Conservation (phyloP, 2,329 filamentous ascomycete genomes). For the Purpureocillium lavendulum region DNA sequence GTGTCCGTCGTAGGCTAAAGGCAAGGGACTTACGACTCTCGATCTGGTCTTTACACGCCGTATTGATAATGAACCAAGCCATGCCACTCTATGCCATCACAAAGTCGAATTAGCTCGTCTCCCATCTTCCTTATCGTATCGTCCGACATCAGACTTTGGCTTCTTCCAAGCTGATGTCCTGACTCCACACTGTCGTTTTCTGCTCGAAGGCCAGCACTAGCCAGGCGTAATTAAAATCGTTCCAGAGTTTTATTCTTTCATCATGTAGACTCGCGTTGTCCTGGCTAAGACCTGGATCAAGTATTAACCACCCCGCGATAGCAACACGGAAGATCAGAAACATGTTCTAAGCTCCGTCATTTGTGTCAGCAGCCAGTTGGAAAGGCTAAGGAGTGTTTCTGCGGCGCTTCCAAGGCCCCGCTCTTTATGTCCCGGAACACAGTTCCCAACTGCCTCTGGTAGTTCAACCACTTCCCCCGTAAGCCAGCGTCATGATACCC, state of each 20-base stretch:
- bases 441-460: conserved; percentile 51
- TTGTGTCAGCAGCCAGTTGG: conserved; percentile 47
- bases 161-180: conserved; percentile 46
- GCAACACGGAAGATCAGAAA: too few species aligned
- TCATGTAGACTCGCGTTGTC: conserved; percentile 70
- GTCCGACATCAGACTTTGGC: conserved; percentile 56
- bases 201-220: conserved; percentile 75
- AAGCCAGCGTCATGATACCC: conserved; percentile 49
- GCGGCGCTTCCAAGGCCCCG: conserved; percentile 40
- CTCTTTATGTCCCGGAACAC: conserved; percentile 65
- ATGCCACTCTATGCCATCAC: conserved; percentile 79
- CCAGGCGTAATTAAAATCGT: conserved; percentile 92
- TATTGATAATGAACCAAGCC: conserved; percentile 97
- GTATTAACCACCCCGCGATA: conserved; percentile 8
- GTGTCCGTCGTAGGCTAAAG: too few species aligned
- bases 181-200: conserved; percentile 63
- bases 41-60: conserved; percentile 91
- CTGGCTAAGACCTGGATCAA: conserved; percentile 63
- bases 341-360: conserved; percentile 46
- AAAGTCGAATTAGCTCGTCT: conserved; percentile 71
- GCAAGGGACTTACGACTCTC: conserved; percentile 56
- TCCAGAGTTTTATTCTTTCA: conserved; percentile 80
- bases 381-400: conserved; percentile 43
- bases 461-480: conserved; percentile 61
- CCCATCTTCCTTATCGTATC: conserved; percentile 71